These are phyloP conservation scores for Ramaria rubella DNA, from an alignment of 768 basidiomycete species.

Conservation along the genomic window DNA sequence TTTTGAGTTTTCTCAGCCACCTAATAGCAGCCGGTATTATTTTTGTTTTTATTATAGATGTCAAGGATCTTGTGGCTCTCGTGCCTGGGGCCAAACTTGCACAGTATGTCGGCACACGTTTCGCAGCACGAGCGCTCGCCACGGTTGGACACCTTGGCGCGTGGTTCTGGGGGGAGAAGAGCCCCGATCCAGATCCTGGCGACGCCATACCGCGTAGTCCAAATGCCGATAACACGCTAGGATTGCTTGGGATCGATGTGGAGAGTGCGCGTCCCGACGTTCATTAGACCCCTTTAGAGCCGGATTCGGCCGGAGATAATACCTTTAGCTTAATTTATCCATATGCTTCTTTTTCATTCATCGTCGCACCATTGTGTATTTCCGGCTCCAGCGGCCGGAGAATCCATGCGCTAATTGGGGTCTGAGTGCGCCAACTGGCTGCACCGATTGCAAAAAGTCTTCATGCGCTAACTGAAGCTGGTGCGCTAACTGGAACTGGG, in stretches of 20 bases:
- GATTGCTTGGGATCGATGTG: conserved; percentile 9
- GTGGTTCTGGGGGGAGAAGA: background rate
- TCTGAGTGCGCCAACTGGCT: too few species aligned
- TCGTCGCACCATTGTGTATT: too few species aligned
- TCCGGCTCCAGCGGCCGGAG: too few species aligned
- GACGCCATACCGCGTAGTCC: background rate
- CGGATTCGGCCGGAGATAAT: background rate
- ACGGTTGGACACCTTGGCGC: conserved; percentile 12
- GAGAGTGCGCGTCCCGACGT: background rate
- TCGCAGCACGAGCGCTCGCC: conserved; percentile 47
- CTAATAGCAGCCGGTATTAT: too few species aligned
- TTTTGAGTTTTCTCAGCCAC: too few species aligned
- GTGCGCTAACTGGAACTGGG: too few species aligned
- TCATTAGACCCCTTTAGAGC: background rate
- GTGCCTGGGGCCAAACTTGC: conserved; percentile 61
- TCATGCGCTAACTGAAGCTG: too few species aligned
- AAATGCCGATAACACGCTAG: background rate
- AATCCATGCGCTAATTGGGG: too few species aligned
- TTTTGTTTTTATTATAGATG: conserved; percentile 42
- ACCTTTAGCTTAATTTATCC: background rate
- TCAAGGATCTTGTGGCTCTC: conserved; percentile 68
- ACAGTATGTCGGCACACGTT: conserved; percentile 62
- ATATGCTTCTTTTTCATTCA: background rate
- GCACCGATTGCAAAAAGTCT: too few species aligned
- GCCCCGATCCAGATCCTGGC: background rate